These are phyloP conservation scores for Dichotomopilus funicola DNA, from an alignment of 2,329 filamentous ascomycete genomes.

Conservation along the genomic window DNA sequence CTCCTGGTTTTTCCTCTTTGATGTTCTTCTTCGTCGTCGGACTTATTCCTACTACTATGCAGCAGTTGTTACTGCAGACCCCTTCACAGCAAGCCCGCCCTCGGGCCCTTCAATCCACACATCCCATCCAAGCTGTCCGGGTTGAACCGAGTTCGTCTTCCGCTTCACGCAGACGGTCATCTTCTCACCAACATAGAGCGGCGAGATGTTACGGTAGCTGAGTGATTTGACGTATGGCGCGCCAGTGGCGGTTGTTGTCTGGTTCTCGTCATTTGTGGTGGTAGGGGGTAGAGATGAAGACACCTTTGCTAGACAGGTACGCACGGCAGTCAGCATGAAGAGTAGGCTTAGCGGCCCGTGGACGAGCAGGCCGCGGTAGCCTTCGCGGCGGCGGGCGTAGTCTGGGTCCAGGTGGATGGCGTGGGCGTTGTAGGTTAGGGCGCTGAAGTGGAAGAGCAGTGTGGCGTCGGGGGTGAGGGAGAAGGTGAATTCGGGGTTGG, in stretches of 20 bases:
- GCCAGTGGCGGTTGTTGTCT: neutral
- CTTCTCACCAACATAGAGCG: slow-evolving; percentile 67
- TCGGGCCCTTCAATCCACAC: slow-evolving; percentile 59
- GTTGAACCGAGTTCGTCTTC: slow-evolving; percentile 29
- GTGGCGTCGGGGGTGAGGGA: slow-evolving; percentile 58
- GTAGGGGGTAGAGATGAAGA: neutral
- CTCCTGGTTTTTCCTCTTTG: no score
- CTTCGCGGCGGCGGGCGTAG: slow-evolving; percentile 66
- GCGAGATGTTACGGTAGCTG: slow-evolving; percentile 74
- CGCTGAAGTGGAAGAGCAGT: slow-evolving; percentile 84
- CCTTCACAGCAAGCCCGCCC: slow-evolving; percentile 59
- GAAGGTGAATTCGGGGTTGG: slow-evolving; percentile 36
- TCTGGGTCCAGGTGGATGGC: slow-evolving; percentile 74
- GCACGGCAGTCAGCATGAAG: slow-evolving; percentile 65
- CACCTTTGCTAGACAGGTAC: slow-evolving; percentile 37
- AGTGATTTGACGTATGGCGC: slow-evolving; percentile 36
- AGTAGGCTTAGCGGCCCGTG: slow-evolving; percentile 80
- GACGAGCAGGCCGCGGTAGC: slow-evolving; percentile 68
- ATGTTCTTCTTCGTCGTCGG: no score
- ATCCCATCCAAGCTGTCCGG: slow-evolving; percentile 43
- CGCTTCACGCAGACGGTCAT: slow-evolving; percentile 59
- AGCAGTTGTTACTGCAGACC: slow-evolving; percentile 25
- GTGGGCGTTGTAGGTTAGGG: slow-evolving; percentile 88
- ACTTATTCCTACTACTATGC: neutral
- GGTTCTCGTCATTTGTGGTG: neutral